Base-by-base conservation (phyloP, 2,329 filamentous ascomycete genomes). In the Sordariomycetes sp. region DNA sequence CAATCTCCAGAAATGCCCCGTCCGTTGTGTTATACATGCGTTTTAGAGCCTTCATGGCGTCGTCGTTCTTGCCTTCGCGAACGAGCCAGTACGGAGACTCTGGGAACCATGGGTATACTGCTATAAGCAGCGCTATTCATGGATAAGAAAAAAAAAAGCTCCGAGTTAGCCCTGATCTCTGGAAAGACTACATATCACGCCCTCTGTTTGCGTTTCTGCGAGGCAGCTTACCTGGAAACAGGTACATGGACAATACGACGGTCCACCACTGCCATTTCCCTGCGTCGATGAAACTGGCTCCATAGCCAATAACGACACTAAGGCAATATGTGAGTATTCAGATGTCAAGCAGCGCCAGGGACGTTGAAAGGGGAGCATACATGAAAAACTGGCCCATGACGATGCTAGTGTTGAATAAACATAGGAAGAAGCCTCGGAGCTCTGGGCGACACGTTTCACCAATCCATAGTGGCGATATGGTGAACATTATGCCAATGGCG, bases 231-330 rank as follows among this genome's bases (percentile, higher is more conserved):
- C 42, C 13, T n/a, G 42, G 42, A 48, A 48, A 48, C 13, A 48
- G 22, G 42, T 48, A 48, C 42, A 48, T 48, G 10, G 13, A 15
- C 82, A 85, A 1, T 78, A 78, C 76, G 79, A 81, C 13, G 10
- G n/a, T 15, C 42, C 42, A 48, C 42, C 42, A 48, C n/a, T 53
- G 51, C 24, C 24, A 35, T 17, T 35, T 53, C 32, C 54, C 52
- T 10, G 48, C 2, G 48, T 13, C 36, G 34, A 45, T 32, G 12
- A 56, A 45, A 48, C 13, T n/a, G n/a, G 42, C 17, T 10, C 17
- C 42, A 15, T 48, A n/a, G 8, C 13, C 13, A 8, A 48, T n/a
- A 15, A 48, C 42, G 13, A 48, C 42, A 20, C 42, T 48, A 22
- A 2, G 10, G 10, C 4, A 48, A 22, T n/a, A 4, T 3, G n/a